Base-by-base conservation (phyloP, 768 basidiomycete species). In the Lentinus tigrinus region DNA sequence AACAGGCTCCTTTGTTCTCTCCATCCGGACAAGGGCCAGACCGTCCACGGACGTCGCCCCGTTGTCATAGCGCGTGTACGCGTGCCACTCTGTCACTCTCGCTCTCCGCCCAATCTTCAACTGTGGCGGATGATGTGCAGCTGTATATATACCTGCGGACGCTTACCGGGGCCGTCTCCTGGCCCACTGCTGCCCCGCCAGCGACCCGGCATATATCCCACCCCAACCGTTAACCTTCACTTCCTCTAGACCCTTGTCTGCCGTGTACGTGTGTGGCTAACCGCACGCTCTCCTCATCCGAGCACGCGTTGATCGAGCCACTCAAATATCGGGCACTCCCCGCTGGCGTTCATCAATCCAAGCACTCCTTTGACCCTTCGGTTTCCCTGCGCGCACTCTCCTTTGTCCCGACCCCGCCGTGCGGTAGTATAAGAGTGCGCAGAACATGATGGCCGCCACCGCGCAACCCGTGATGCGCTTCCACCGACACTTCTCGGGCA, bases 41-140 rank as follows among this genome's bases (percentile, higher is more conserved):
- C 49, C 49, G 19, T 26, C 42, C 54, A 52, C 43, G 26, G 43
- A 23, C 43, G 47, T 52, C 51, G 42, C 44, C 44, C 54, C 43
- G 58, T 60, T 56, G 59, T 56, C 59, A 60, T 60, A 54, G 58
- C 58, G 52, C 58, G 53, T 53, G 31, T 48, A 50, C 52, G 52
- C 52, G 52, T 42, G 52, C 47, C 50, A 34, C 57, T 44, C 58
- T 54, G 57, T 17, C 58, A 43, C 52, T 52, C 53, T 56, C 53
- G 58, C 53, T 37, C 42, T 47, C n/a, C 50, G 40, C 54, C 56
- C 37, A 36, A 60, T 54, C 55, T 52, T 43, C 48, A 49, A 46
- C 42, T 46, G 43, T 46, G 43, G 43, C 43, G 43, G 43, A 19
- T 37, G 36, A 43, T 23, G 43, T 37, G n/a, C n/a, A 13, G 11